phyloP scores from a whole-genome alignment of 2,329 filamentous ascomycete species.

The Hirsutella rhossiliensis region DNA sequence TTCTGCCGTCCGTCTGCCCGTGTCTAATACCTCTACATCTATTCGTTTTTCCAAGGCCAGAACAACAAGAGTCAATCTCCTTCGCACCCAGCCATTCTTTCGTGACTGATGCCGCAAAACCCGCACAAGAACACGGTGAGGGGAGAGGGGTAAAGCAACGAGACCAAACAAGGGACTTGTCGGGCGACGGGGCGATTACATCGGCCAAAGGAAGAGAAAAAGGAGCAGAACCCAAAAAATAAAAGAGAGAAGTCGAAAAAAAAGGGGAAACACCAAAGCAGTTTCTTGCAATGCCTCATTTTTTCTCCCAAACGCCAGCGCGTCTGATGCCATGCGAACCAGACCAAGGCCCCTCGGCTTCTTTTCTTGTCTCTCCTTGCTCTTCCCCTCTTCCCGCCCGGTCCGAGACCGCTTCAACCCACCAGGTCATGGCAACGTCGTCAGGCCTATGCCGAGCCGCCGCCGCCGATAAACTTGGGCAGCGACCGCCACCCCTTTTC shows the following conservation, averaged over 20 bases:
- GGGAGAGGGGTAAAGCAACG: neutral
- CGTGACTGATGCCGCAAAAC: neutral
- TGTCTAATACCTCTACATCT: neutral
- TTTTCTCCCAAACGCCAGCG: slow-evolving; percentile 6
- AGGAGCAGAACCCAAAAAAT: neutral
- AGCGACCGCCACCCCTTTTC: slow-evolving; percentile 40
- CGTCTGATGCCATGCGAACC: slow-evolving; percentile 7
- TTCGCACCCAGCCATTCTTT: neutral
- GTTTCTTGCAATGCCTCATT: slow-evolving; percentile 2
- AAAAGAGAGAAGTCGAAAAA: neutral
- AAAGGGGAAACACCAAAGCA: neutral
- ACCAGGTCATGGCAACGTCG: neutral
- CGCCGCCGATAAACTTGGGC: slow-evolving; percentile 35
- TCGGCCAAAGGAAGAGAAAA: neutral
- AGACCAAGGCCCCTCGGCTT: neutral
- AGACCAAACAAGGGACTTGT: neutral
- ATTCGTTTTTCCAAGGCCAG: neutral
- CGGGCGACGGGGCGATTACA: neutral
- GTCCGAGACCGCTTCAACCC: neutral
- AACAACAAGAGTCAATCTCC: neutral
- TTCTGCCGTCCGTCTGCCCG: neutral
- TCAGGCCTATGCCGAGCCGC: slow-evolving; percentile 9
- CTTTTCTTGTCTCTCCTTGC: neutral
- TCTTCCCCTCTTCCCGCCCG: neutral
- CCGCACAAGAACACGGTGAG: neutral